These are phyloP conservation scores for Mycena venus DNA, from an alignment of 768 basidiomycete species.

Conservation along the genomic window DNA sequence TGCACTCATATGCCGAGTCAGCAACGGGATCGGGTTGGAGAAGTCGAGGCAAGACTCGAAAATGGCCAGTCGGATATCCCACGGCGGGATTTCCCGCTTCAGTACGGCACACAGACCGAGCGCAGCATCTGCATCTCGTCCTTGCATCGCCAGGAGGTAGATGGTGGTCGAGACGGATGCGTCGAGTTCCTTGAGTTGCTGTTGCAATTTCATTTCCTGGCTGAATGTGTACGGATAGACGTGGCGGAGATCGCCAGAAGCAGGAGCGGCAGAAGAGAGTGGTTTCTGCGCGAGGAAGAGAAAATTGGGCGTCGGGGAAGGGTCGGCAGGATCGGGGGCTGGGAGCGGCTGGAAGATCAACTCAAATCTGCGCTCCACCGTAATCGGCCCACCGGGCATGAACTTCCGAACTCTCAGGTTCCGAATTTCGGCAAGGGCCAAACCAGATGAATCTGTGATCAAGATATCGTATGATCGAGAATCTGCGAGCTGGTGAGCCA, in stretches of 20 bases:
- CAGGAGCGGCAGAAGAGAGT: neutral
- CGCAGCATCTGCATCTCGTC: constrained; percentile 23
- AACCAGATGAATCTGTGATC: constrained; percentile 12
- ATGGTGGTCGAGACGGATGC: neutral
- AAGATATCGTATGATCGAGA: constrained; percentile 18
- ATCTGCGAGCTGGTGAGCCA: constrained; percentile 13
- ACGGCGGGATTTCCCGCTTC: neutral
- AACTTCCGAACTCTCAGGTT: constrained; percentile 12
- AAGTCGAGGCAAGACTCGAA: constrained; percentile 12
- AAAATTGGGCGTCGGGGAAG: constrained; percentile 9
- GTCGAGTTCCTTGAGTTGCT: neutral
- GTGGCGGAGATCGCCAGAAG: neutral
- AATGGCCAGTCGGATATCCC: constrained; percentile 14
- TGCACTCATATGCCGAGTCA: neutral
- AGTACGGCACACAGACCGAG: constrained; percentile 15
- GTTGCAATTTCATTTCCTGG: constrained; percentile 9
- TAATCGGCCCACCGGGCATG: neutral
- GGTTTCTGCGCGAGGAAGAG: constrained; percentile 6
- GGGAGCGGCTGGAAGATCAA: constrained; percentile 17
- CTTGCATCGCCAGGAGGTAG: constrained; percentile 9
- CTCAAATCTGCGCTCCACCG: constrained; percentile 19
- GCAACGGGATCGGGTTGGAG: neutral
- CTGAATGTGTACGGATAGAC: constrained; percentile 9
- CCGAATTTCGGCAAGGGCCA: constrained; percentile 3
- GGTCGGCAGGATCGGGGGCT: neutral